Base-by-base conservation (phyloP, 163 green algal genomes). In the Prototheca cutis region DNA sequence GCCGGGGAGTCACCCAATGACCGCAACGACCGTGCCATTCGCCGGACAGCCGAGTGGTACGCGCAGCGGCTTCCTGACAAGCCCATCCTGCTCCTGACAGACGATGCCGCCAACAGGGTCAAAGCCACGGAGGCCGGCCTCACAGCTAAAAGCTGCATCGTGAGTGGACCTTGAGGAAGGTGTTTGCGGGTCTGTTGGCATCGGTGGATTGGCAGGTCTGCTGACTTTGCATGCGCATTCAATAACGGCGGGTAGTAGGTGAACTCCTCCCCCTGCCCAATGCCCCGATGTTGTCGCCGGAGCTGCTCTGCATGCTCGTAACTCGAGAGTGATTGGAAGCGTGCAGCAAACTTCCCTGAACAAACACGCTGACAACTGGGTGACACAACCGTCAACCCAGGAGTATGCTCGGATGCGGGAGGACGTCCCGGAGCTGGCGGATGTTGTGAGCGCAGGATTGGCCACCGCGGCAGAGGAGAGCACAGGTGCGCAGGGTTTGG, bases 1-100 rank as follows among this genome's bases (percentile, higher is more conserved):
- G 53, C 72, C 2, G 71, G 75, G 23, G 83, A 94, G 75, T 74
- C 48, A 5, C 79, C 81, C 27, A 93, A 94, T 63, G 86, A 95
- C 76, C 71, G 89, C 23, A 98, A 98, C 69, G 91, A 98, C 76
- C 73, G 89, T 18, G 85, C 87, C n/a, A 89, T 96, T 27, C 73
- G 91, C 1, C 75, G 87, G 17, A 86, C 77, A 8, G 79, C 84
- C 0, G 65, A 72, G 27, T 97, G 87, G 88, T 97, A 82, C 40
- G 28, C 31, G 5, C 30, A 42, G 55, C 45, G 58, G 17, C 25
- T 79, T 15, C 67, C 67, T 1, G 28, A 4, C 19, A 55, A 40
- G 45, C 19, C 28, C 27, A 40, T 96, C 45, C 59, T 95, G 1
- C 69, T 97, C 48, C 68, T 97, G 6, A 95, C 83, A 5, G 87